Conservation (phyloP, 208 protist species). For the Leishmania mexicana region DNA sequence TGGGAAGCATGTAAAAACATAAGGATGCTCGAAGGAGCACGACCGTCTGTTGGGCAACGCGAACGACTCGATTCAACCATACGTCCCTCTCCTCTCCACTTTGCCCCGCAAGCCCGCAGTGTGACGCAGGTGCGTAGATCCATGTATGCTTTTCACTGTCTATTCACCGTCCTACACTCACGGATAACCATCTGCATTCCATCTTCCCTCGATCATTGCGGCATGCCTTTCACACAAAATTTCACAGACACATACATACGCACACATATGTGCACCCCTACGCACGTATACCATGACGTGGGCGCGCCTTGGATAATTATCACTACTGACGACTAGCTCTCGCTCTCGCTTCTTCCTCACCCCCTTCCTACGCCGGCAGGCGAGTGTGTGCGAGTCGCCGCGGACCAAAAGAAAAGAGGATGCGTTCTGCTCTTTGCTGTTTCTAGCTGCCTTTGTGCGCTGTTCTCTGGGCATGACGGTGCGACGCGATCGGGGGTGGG, state of each 20-base stretch:
- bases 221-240: neutral
- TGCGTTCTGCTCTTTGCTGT: neutral
- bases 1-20: neutral
- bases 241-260: neutral
- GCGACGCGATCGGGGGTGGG: neutral
- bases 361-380: neutral
- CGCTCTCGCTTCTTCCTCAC: neutral
- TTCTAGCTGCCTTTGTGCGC: neutral
- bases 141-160: neutral
- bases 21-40: neutral
- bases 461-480: neutral
- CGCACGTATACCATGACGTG: neutral
- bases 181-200: neutral
- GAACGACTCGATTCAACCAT: neutral
- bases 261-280: neutral
- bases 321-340: neutral
- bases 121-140: neutral
- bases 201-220: neutral
- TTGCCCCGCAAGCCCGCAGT: neutral
- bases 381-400: neutral
- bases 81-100: neutral
- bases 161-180: neutral
- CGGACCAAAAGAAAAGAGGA: conserved; percentile 1
- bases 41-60: neutral
- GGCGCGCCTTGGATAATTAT: neutral